Conservation (phyloP, 116 monocot genomes). For the Iris pallida region DNA sequence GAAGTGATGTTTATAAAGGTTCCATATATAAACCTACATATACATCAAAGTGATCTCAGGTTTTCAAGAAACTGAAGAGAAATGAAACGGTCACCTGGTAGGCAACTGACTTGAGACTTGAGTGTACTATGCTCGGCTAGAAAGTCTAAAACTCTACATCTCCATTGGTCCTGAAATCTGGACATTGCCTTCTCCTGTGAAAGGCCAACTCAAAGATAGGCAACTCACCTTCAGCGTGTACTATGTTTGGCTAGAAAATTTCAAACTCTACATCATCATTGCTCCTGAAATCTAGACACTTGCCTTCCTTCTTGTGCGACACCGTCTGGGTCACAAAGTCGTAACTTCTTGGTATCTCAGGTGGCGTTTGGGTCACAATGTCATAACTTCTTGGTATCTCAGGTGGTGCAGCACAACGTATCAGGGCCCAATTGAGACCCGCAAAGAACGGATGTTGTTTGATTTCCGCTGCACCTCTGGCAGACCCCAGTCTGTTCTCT, state of each 20-base stretch:
- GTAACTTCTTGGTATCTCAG: neutral
- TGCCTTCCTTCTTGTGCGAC: constrained; percentile 16
- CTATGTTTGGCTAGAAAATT: constrained; percentile 13
- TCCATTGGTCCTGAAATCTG: no score
- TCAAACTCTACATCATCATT: constrained; percentile 31
- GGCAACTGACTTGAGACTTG: no score
- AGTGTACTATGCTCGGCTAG: no score
- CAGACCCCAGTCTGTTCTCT: constrained; percentile 21
- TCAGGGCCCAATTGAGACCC: constrained; percentile 36
- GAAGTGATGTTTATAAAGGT: no score
- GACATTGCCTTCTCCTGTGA: no score
- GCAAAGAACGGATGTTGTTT: constrained; percentile 36
- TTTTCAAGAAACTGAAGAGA: no score
- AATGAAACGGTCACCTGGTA: no score
- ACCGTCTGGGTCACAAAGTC: neutral
- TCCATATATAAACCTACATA: no score
- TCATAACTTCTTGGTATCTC: constrained; percentile 26
- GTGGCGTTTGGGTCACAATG: constrained; percentile 6
- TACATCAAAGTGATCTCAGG: no score
- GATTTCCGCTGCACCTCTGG: constrained; percentile 36
- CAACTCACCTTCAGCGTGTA: no score
- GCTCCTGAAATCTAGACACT: constrained; percentile 24
- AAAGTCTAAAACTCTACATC: no score
- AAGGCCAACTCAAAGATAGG: no score
- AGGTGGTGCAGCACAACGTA: constrained; percentile 29